phyloP scores from a whole-genome alignment of 2,329 filamentous ascomycete species.

The Metarhizium anisopliae region DNA sequence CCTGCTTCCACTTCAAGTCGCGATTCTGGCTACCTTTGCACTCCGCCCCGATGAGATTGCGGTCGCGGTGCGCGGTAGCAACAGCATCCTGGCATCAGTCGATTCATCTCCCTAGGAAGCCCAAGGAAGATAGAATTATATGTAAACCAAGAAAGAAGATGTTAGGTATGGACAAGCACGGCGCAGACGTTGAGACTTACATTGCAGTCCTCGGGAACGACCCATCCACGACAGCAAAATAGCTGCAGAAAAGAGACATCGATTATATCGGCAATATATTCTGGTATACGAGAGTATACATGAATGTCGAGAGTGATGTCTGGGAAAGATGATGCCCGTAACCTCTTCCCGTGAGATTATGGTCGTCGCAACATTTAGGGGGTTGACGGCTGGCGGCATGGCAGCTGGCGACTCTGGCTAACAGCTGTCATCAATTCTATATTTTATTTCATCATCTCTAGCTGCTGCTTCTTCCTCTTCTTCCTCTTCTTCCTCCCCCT shows the following conservation, averaged over 20 bases:
- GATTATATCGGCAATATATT: not conserved
- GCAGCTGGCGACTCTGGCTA: not conserved
- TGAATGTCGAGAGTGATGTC: not conserved
- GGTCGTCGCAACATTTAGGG: not conserved
- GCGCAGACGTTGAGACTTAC: not conserved
- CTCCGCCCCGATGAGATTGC: too few species aligned
- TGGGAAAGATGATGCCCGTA: not conserved
- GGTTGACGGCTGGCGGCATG: not conserved
- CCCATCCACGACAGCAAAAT: too few species aligned
- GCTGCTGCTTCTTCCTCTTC: not conserved
- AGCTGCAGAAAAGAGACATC: not conserved
- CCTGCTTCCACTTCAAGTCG: not conserved
- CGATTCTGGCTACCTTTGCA: not conserved
- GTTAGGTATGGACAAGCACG: not conserved
- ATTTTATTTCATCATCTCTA: not conserved
- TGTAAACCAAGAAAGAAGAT: not conserved
- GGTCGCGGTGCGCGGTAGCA: too few species aligned
- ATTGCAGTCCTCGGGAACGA: not conserved
- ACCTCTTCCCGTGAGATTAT: not conserved
- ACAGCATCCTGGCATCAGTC: too few species aligned
- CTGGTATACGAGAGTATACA: not conserved
- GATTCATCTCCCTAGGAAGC: too few species aligned
- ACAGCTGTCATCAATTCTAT: not conserved
- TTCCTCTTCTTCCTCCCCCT: too few species aligned
- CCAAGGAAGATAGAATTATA: not conserved